Percentiles rank a stretch among this genome's conserved stretches.
phyloP scores from a whole-genome alignment of 2,329 filamentous ascomycete species.

The Sporothrix humicola region DNA sequence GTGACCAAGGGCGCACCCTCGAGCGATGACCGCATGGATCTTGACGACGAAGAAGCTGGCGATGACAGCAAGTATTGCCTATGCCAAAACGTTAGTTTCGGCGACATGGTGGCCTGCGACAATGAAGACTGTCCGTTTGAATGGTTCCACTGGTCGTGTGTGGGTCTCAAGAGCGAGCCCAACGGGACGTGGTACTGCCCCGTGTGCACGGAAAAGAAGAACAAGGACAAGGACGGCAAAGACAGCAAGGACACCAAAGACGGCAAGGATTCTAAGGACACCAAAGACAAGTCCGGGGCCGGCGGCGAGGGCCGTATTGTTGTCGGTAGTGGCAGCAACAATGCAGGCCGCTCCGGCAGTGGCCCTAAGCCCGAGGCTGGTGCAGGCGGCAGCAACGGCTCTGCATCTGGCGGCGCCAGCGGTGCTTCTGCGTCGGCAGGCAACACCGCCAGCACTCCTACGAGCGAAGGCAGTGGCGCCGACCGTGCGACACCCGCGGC shows the following conservation, averaged over 20 bases:
- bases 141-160: slow-evolving; percentile 86
- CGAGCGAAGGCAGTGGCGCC: background rate
- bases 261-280: slow-evolving; percentile 44
- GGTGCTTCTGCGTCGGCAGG: background rate
- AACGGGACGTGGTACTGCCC: slow-evolving; percentile 73
- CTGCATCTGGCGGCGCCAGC: slow-evolving; percentile 3
- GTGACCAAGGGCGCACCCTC: slow-evolving; percentile 42
- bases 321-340: background rate
- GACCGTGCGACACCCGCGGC: slow-evolving; percentile 19
- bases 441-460: background rate
- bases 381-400: background rate
- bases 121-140: slow-evolving; percentile 80
- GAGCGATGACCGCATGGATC: slow-evolving; percentile 60
- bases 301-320: slow-evolving; percentile 15
- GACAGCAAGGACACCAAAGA: slow-evolving; percentile 37
- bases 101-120: slow-evolving; percentile 89
- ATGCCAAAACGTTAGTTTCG: slow-evolving; percentile 82
- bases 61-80: slow-evolving; percentile 83
- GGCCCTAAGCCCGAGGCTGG: background rate
- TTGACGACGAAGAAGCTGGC: slow-evolving; percentile 71
- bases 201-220: slow-evolving; percentile 61
- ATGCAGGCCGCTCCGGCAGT: slow-evolving; percentile 37
- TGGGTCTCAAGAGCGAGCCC: slow-evolving; percentile 70
- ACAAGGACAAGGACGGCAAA: slow-evolving; percentile 44
- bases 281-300: slow-evolving; percentile 43